Conservation (phyloP, 345 rosid species). For the Carallia brachiata region DNA sequence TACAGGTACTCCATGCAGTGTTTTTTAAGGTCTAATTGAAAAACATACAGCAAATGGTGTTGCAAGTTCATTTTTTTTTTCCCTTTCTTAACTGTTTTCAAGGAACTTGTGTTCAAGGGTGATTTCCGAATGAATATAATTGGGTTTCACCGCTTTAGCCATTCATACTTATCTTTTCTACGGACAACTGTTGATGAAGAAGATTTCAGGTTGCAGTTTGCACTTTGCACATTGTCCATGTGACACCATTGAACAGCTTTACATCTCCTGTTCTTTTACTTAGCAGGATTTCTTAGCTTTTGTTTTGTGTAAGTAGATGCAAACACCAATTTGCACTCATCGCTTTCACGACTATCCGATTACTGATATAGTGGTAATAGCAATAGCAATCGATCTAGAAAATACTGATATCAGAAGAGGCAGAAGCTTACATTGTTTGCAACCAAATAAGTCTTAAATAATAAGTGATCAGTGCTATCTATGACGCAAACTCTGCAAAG, state of each 20-base stretch:
- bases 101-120: neutral
- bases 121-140: neutral
- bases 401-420: no score
- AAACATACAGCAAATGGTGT: slow-evolving; percentile 26
- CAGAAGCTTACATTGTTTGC: no score
- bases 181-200: neutral
- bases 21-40: slow-evolving; percentile 20
- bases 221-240: neutral
- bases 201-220: neutral
- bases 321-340: no score
- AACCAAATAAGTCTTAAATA: no score
- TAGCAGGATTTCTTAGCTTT: neutral
- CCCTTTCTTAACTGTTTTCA: neutral
- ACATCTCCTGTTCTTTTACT: neutral
- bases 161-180: neutral
- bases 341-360: no score
- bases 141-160: slow-evolving; percentile 2
- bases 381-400: no score
- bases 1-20: slow-evolving; percentile 13
- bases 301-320: neutral
- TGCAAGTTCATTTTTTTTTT: slow-evolving; percentile 14
- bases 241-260: neutral
- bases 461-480: no score
- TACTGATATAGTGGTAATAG: no score
- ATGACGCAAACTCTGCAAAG: no score